Evolutionary conservation across 768 basidiomycete genomes (phyloP).

Genomic region (Termitomyces eurrhizus): DNA sequence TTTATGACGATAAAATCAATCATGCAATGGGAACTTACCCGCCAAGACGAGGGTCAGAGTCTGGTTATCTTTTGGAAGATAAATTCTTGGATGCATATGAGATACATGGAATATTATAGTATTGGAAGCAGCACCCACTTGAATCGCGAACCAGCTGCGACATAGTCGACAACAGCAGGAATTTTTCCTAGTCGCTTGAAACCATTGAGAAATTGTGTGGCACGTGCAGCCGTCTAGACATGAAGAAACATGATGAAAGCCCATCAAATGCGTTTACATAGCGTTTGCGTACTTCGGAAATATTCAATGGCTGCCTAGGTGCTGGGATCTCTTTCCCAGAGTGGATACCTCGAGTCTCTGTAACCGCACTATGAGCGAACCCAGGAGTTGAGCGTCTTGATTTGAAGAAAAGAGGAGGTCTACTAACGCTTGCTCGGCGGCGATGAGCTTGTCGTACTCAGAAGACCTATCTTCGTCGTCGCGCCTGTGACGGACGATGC

Average conservation of each 20-base stretch:
- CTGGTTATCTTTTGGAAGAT: conserved; percentile 89
- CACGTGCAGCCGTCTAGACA: conserved; percentile 60
- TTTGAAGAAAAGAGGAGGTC: not conserved
- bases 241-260: not conserved
- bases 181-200: conserved; percentile 89
- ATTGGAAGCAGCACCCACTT: conserved; percentile 49
- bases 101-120: not conserved
- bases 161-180: conserved; percentile 87
- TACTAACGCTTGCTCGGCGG: conserved; percentile 86
- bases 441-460: conserved; percentile 94
- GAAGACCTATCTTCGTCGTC: conserved; percentile 96
- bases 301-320: conserved; percentile 80
- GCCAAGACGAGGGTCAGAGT: conserved; percentile 89
- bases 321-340: conserved; percentile 85
- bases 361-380: conserved; percentile 53
- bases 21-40: conserved; percentile 38
- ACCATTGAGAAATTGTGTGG: conserved; percentile 81
- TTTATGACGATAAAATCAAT: conserved; percentile 27
- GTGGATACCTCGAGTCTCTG: conserved; percentile 82
- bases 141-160: conserved; percentile 92
- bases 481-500: conserved; percentile 85
- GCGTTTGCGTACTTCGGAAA: conserved; percentile 67
- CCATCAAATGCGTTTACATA: not conserved
- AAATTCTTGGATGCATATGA: conserved; percentile 46
- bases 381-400: not conserved